Base-by-base conservation (phyloP, 2,329 filamentous ascomycete genomes). In the Ascochyta rabiei region DNA sequence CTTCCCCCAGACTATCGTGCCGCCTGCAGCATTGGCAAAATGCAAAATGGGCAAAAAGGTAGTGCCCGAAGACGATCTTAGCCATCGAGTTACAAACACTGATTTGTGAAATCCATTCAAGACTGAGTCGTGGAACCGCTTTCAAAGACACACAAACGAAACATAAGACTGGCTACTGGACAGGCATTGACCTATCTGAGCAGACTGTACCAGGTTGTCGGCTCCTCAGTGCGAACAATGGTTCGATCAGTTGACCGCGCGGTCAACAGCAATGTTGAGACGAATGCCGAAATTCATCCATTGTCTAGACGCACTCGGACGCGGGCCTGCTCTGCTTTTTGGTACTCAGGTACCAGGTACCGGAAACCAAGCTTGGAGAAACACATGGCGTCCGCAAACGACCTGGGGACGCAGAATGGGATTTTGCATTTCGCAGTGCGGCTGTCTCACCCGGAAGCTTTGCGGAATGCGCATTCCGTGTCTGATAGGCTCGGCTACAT, bases 371-470 rank as follows among this genome's bases (percentile, higher is more conserved):
- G 31, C 9, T 50, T 19, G 13, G 28, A 35, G 30, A 53, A 12
- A 50, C 40, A 55, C 30, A 48, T 48, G 40, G 45, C 45, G 4
- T 31, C 45, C 35, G 52, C 52, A 49, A 49, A 37, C 46, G 24
- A 46, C 21, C 30, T 23, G n/a, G 31, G n/a, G 16, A 10, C 18
- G 15, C 40, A 21, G 28, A 24, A 18, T 18, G 24, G 37, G 13
- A 48, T 35, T 38, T 15, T 16, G n/a, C 43, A 47, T 53, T 18
- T 23, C 12, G 43, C 10, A 18, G 19, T n/a, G 38, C 9, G 31
- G 30, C 21, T 42, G 44, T 53, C 33, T 53, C 24, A 13, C 34
- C 15, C 30, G 18, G n/a, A 33, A 43, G 39, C 38, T 48, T 24
- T 21, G 38, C 44, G 43, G 50, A 48, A 47, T 48, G 43, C 33